Evolutionary conservation across 768 basidiomycete species (phyloP), one percentile per base, ranked within the genome.

Genomic region (Kondoa malvinella): DNA sequence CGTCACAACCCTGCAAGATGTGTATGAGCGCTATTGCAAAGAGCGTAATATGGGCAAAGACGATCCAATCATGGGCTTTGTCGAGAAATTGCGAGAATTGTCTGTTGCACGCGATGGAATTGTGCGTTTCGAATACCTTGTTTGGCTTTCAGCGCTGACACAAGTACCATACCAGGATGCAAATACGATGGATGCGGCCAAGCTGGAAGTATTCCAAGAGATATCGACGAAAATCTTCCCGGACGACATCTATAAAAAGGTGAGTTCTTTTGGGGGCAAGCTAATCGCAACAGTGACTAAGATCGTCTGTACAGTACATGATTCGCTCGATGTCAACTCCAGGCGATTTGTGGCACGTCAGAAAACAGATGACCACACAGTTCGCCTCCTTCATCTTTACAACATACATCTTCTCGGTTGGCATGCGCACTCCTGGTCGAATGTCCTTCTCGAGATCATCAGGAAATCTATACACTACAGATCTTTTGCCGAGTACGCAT

Each of bases 281-380:
- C 21, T 30, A 59, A 57, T 29, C 40, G 21, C 14, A 30, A 34
- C 34, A 59, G 30, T 68, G 15, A 63, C 17, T 64, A n/a, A n/a
- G n/a, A n/a, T n/a, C n/a, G n/a, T 21, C 21, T 50, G 40, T 66
- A 4, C 73, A 99, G 95, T 97, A 92, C 76, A 89, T 99, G 87
- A 81, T 85, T 56, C 83, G 83, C 34, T 86, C 87, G 27, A 94
- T 96, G 89, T 79, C 82, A 59, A 83, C 82, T 1, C 85, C 92
- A 2, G 83, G 84, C 67, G 89, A 92, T 73, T 81, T 97, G 1
- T 99, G 94, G 94, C 83, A 88, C 69, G 91, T 97, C 85, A 85
- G 95, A 69, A 97, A 95, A 79, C 92, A 96, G 78, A 95, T 97
- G 77, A 86, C 92, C 8, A 77, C 87, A 56, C 92, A 97, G 75